Percentiles rank a stretch among this genome's conserved stretches.
Conservation (phyloP, 2,329 filamentous ascomycete genomes). For the Fusarium drepaniforme region DNA sequence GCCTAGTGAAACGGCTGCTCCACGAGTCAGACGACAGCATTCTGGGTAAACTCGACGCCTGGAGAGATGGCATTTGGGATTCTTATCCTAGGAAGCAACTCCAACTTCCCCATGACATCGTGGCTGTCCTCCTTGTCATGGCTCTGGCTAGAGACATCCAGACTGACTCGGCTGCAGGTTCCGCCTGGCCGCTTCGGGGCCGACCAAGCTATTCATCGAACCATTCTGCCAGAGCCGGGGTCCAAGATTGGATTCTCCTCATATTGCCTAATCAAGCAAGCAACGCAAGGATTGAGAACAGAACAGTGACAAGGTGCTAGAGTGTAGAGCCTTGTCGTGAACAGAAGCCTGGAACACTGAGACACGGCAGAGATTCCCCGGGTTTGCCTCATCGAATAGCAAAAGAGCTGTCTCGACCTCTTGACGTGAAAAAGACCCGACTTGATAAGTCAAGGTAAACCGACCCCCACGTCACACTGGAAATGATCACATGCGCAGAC, state of each 20-base stretch:
- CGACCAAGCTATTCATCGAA: constrained; percentile 17
- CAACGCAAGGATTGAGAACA: neutral
- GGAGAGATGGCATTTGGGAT: constrained; percentile 3
- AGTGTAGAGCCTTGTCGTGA: neutral
- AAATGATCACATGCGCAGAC: constrained; percentile 26
- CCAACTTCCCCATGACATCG: neutral
- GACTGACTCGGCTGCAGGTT: neutral
- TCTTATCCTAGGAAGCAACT: neutral
- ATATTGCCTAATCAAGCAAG: constrained; percentile 21
- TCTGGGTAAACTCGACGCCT: constrained; percentile 13
- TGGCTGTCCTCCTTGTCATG: constrained; percentile 2
- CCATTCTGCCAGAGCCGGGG: constrained; percentile 9
- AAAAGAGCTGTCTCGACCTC: neutral
- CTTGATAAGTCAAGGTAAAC: neutral
- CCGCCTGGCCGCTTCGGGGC: constrained; percentile 17
- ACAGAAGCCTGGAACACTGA: neutral
- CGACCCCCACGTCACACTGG: constrained; percentile 4
- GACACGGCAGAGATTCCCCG: neutral
- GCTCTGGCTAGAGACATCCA: neutral
- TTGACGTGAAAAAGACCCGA: neutral
- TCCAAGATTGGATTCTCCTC: constrained; percentile 15
- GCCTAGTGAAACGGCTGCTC: constrained; percentile 19
- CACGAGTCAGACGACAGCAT: constrained; percentile 13
- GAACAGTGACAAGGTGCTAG: neutral
- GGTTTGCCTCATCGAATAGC: neutral